Evolutionary conservation across 2,329 filamentous ascomycete species (phyloP), one percentile per base, ranked within the genome.

Genomic region (Pseudocercospora musae): DNA sequence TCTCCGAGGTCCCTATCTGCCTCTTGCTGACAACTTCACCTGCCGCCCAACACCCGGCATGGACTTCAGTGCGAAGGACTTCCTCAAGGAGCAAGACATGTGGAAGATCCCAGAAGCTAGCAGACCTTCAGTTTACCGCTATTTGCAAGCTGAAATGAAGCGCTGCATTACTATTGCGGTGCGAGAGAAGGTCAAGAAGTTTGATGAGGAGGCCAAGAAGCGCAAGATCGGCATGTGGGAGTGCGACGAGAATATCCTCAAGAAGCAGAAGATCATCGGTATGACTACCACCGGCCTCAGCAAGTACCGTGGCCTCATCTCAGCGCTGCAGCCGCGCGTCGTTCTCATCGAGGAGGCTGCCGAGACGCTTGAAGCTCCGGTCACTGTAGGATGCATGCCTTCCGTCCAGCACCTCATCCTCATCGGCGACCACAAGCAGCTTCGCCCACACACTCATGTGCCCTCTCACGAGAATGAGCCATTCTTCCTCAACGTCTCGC

Each of bases 331-430:
- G 27, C 90, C 91, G 0, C 85, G 81, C 23, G 80, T 91, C 3
- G 81, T 94, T 13, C 77, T 96, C 40, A 87, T 96, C 54, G 89
- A 95, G 78, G 89, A 95, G 77, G 89, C 90, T 0, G 91, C 90
- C 0, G 90, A 96, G 72, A 89, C 88, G 0, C 82, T 87, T 5
- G 89, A 91, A 71, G 85, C 85, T 6, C 85, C 84, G 1, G 79
- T 89, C 49, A 78, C 83, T 8, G 84, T 81, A 5, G 83, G 84
- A 11, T 88, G 87, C 71, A 73, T 89, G 33, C 81, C 87, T 21
- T 84, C 83, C 2, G 70, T 90, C 2, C 78, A 90, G 67, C 87
- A 90, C 62, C 77, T 89, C 31, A 85, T 89, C 58, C 78, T 89
- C 1, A 85, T 96, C 0, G 91, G 92, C 0, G 91, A 96, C 70